These are phyloP conservation scores for Myxozyma geophila DNA, from an alignment of 805 yeast species.

Conservation along the genomic window DNA sequence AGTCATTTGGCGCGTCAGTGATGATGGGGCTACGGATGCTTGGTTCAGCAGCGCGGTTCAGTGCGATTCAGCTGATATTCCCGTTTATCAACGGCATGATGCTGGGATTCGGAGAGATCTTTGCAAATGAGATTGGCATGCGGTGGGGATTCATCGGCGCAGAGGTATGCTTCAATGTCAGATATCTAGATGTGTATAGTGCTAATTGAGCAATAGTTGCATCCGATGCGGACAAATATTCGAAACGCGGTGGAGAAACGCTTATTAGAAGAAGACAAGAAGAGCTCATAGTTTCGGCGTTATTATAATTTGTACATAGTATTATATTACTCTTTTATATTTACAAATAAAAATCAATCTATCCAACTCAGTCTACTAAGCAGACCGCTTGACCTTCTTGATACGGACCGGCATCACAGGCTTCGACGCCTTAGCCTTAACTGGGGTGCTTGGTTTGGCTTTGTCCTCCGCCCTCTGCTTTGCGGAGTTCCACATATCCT, in stretches of 20 bases:
- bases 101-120: constrained; percentile 94
- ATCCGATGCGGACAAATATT: constrained; percentile 24
- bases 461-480: constrained; percentile 22
- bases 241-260: constrained; percentile 19
- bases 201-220: not conserved
- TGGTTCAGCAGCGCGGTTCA: constrained; percentile 15
- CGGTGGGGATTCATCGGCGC: constrained; percentile 77
- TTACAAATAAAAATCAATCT: not conserved
- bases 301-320: not conserved
- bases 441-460: not conserved
- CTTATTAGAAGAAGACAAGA: constrained; percentile 5
- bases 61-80: constrained; percentile 70
- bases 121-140: constrained; percentile 92
- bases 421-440: not conserved
- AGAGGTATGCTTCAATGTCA: constrained; percentile 49
- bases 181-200: not conserved
- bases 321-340: constrained; percentile 1
- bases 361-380: not conserved
- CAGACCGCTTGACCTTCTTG: not conserved
- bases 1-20: not conserved
- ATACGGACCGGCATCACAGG: constrained; percentile 6
- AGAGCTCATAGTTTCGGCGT: not conserved
- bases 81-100: constrained; percentile 93
- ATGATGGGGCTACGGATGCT: not conserved
- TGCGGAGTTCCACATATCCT: constrained; percentile 24